Base-by-base conservation (phyloP, 805 yeast species). In the Starmerella geochares region DNA sequence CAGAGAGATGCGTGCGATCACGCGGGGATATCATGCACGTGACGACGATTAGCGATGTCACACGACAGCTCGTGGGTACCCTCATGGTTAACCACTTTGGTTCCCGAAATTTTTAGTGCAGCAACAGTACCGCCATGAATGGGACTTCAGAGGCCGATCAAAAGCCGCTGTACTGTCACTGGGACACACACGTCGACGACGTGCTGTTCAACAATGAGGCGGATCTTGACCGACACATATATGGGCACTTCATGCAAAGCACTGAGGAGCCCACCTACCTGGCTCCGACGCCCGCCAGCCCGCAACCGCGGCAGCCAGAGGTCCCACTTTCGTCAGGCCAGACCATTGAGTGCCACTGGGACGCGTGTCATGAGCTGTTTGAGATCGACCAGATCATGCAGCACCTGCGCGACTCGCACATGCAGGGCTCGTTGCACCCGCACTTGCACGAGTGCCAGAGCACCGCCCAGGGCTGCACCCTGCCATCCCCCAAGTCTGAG, bases 261-360 rank as follows among this genome's bases (percentile, higher is more conserved):
- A 9, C 20, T 20, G 46, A 31, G 27, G 37, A 29, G 8, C 17
- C 46, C 6, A 10, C 6, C 19, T 31, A 28, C 28, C 27, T 42
- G 16, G 37, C 37, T 36, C 46, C 46, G n/a, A 28, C 37, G 28
- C 46, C 46, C 6, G 37, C 37, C 21, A 42, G 46, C 37, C 27
- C 37, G 37, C 33, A 19, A 24, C 28, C 46, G 37, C 46, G 37
- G 36, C 36, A 14, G n/a, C 42, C 42, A n/a, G 42, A 25, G 21
- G 33, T 21, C 32, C n/a, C 31, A 10, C 40, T 32, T 5, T 16
- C 33, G 8, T 29, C 25, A 19, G 44, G 21, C 4, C 49, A 54
- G 17, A 43, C 53, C 21, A 54, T 58, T 6, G 61, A 60, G 8
- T 68, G 71, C 47, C 70, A 65, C 47, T 68, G 72, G 72, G 71